A percentile compares a stretch with the other conserved stretches of the same genome.
phyloP scores from a whole-genome alignment of 2,329 filamentous ascomycete species.

The Metarhizium rileyi region DNA sequence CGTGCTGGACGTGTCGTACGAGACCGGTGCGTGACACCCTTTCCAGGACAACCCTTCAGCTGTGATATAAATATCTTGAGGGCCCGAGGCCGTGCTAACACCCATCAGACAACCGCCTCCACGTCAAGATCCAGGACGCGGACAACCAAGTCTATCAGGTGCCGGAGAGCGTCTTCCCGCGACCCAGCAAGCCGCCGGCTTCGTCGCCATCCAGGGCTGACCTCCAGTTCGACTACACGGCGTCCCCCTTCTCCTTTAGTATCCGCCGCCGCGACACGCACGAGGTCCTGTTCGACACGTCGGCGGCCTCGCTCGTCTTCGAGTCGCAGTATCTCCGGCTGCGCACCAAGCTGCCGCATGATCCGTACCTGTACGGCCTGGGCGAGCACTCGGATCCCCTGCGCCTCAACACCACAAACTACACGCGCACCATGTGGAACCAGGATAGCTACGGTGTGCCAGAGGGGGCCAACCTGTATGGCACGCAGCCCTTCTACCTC shows the following conservation, averaged over 20 bases:
- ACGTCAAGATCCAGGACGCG: constrained; percentile 64
- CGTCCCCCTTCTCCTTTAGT: constrained; percentile 56
- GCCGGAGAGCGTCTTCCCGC: constrained; percentile 56
- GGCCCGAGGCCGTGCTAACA: too few relatives aligned
- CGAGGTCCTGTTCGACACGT: constrained; percentile 59
- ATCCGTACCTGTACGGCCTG: constrained; percentile 67
- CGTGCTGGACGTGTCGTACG: constrained; percentile 47
- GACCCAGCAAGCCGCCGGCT: constrained; percentile 28
- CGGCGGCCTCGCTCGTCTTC: constrained; percentile 57
- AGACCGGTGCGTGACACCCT: constrained; percentile 15
- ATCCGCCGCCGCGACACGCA: constrained; percentile 33
- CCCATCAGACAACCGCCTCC: constrained; percentile 51
- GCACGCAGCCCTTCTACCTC: constrained; percentile 67
- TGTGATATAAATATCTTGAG: too few relatives aligned
- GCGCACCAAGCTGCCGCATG: constrained; percentile 56
- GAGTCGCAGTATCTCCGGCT: constrained; percentile 70
- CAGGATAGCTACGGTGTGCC: constrained; percentile 55
- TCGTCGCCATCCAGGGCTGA: constrained; percentile 22
- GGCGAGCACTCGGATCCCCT: constrained; percentile 69
- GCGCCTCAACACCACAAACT: constrained; percentile 54
- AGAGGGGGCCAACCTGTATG: constrained; percentile 62
- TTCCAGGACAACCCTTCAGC: too few relatives aligned
- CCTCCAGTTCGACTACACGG: constrained; percentile 35
- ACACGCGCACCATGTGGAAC: constrained; percentile 57
- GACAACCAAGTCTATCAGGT: constrained; percentile 65